These are phyloP conservation scores for Chrysoporthe deuterocubensis DNA, from an alignment of 2,329 filamentous ascomycete species.

Conservation along the genomic window DNA sequence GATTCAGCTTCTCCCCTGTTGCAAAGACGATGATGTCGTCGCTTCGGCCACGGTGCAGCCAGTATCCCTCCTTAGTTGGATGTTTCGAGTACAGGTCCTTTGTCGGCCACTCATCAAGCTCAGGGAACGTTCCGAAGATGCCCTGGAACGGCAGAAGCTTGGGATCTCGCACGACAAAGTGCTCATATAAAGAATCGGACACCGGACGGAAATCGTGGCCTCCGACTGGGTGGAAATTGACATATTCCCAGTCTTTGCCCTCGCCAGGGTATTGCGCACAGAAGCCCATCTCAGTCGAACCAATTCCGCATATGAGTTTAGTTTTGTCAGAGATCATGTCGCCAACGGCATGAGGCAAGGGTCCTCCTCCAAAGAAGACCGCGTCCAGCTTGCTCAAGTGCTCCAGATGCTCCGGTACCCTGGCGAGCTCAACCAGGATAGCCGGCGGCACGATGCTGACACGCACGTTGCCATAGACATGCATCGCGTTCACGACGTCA, in stretches of 20 bases:
- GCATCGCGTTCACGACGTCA: constrained; percentile 7
- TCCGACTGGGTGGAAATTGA: constrained; percentile 32
- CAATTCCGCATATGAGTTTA: constrained; percentile 32
- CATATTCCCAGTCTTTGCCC: constrained; percentile 37
- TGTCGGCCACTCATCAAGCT: constrained; percentile 38
- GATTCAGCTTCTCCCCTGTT: constrained; percentile 24
- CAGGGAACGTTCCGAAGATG: constrained; percentile 36
- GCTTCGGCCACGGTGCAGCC: constrained; percentile 38
- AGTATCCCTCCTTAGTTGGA: constrained; percentile 31
- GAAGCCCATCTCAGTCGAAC: constrained; percentile 35
- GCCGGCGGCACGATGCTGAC: constrained; percentile 24
- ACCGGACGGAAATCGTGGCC: constrained; percentile 18
- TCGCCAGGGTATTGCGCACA: constrained; percentile 29
- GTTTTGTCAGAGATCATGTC: constrained; percentile 34
- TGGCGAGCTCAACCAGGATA: constrained; percentile 31
- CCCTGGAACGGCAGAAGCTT: constrained; percentile 31
- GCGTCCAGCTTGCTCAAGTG: constrained; percentile 24
- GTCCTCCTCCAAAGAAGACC: constrained; percentile 34
- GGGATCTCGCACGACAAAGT: constrained; percentile 33
- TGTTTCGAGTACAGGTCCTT: constrained; percentile 40
- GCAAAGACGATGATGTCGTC: constrained; percentile 27
- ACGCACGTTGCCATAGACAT: constrained; percentile 14
- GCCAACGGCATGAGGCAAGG: constrained; percentile 33
- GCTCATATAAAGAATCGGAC: constrained; percentile 35
- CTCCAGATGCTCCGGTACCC: constrained; percentile 19